phyloP scores from a whole-genome alignment of 495 filamentous ascomycete species.

The Pyronema domesticum region DNA sequence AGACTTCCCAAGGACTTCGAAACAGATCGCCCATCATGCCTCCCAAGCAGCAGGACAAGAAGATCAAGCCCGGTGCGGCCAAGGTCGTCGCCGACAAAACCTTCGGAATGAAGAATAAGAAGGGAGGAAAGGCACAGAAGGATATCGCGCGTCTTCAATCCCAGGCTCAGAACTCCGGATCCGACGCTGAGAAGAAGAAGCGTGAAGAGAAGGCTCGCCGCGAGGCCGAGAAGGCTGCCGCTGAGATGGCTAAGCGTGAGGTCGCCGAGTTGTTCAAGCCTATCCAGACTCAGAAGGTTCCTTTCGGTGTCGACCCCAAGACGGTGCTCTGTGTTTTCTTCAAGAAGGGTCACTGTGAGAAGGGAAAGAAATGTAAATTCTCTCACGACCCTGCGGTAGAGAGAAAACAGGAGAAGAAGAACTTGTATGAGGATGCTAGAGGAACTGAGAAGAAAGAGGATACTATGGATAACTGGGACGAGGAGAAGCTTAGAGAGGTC shows the following conservation, averaged over 20 bases:
- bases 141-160: slow-evolving; percentile 65
- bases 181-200: slow-evolving; percentile 69
- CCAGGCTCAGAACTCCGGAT: slow-evolving; percentile 51
- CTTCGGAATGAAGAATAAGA: slow-evolving; percentile 99
- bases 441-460: slow-evolving; percentile 66
- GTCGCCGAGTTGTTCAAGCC: slow-evolving; percentile 86
- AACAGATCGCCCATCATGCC: slow-evolving; percentile 42
- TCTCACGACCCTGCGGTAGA: slow-evolving; percentile 78
- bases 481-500: slow-evolving; percentile 81
- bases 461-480: slow-evolving; percentile 90
- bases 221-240: slow-evolving; percentile 65
- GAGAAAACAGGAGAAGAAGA: slow-evolving; percentile 79
- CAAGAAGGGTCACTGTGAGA: slow-evolving; percentile 94
- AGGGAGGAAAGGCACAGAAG: slow-evolving; percentile 74
- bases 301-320: slow-evolving; percentile 95
- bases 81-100: slow-evolving; percentile 83
- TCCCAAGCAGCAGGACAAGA: slow-evolving; percentile 66
- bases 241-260: slow-evolving; percentile 61
- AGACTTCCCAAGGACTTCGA: too few relatives aligned
- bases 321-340: slow-evolving; percentile 91
- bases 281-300: slow-evolving; percentile 85
- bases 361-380: slow-evolving; percentile 92
- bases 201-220: slow-evolving; percentile 73
- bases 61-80: slow-evolving; percentile 45
- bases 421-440: slow-evolving; percentile 74